Evolutionary conservation across 1,139 yeast species (phyloP), one percentile per base, ranked within the genome.

Genomic region (Yamadazyma atmosphaerica): DNA sequence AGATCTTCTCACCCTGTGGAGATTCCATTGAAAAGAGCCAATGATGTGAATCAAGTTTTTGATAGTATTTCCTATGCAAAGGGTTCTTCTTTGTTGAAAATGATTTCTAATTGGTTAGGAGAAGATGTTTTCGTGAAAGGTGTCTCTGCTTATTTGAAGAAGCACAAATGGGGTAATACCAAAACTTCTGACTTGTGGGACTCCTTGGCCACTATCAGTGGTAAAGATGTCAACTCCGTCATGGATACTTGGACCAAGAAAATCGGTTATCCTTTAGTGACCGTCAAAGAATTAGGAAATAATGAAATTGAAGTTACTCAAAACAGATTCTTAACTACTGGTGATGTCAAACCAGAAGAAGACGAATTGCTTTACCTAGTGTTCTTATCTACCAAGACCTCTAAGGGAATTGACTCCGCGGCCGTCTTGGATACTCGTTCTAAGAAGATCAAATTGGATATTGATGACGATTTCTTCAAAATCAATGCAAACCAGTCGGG

Each of bases 201-300:
- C 41, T 83, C 94, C 22, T 70, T 87, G 40, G 66, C 85, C 36
- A 85, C 80, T 39, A 92, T 79, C 30, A 78, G 89, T 34, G 94
- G 95, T 34, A 76, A 84, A 58, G 88, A 87, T 51, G 88, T 88
- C 40, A 77, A 74, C 44, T 63, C 69, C 42, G 83, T 84, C 41
- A 87, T 88, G 95, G 80, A 82, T 52, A 72, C 79, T 42, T 88
- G 96, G 96, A 86, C 95, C 42, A 81, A 82, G 52, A 79, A 83
- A 55, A 79, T 86, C 45, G 96, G 96, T 9, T 88, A 74, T 70
- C 96, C 96, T 16, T 77, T 87, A 12, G 66, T 88, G 35, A 70
- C 80, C 26, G 92, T 86, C 25, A 59, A 65, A 34, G 77, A 45
- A 46, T 62, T 60, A 19, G 60, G 61, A 14, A 56, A 55, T 26